These are phyloP conservation scores for Microthyrium microscopicum DNA, from an alignment of 2,329 filamentous ascomycete species.

Conservation along the genomic window DNA sequence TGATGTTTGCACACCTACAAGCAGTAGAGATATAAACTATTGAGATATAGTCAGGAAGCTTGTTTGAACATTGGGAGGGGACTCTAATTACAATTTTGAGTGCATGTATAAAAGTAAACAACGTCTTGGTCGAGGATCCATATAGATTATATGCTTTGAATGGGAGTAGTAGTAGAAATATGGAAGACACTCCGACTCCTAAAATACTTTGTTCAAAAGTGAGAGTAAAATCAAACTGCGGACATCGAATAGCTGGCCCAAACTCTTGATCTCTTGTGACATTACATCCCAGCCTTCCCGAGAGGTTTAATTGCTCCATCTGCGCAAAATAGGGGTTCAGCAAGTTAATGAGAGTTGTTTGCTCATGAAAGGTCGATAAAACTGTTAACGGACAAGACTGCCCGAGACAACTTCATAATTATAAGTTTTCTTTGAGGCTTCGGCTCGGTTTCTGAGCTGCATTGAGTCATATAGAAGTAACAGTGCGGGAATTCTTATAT, in stretches of 20 bases:
- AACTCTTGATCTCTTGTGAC: neutral
- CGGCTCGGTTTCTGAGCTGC: no score
- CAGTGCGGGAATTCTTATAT: no score
- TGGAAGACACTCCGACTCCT: conserved; percentile 1
- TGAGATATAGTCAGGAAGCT: neutral
- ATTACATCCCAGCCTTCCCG: no score
- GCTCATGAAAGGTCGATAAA: no score
- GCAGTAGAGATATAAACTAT: neutral
- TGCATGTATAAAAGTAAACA: neutral
- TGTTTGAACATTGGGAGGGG: neutral
- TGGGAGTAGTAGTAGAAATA: conserved; percentile 3
- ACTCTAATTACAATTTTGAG: conserved; percentile 1
- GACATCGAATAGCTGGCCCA: neutral
- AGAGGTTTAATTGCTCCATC: no score
- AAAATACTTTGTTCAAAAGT: conserved; percentile 4
- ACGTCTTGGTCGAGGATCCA: neutral
- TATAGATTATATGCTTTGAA: neutral
- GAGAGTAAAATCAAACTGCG: conserved; percentile 4
- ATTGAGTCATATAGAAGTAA: no score
- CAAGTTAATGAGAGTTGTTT: no score
- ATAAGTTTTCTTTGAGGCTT: no score
- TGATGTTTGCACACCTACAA: conserved; percentile 9
- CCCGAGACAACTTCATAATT: no score
- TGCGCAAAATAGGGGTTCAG: no score
- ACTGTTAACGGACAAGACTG: no score